These are phyloP conservation scores for Clarireedia paspali DNA, from an alignment of 2,329 filamentous ascomycete species.

Conservation along the genomic window DNA sequence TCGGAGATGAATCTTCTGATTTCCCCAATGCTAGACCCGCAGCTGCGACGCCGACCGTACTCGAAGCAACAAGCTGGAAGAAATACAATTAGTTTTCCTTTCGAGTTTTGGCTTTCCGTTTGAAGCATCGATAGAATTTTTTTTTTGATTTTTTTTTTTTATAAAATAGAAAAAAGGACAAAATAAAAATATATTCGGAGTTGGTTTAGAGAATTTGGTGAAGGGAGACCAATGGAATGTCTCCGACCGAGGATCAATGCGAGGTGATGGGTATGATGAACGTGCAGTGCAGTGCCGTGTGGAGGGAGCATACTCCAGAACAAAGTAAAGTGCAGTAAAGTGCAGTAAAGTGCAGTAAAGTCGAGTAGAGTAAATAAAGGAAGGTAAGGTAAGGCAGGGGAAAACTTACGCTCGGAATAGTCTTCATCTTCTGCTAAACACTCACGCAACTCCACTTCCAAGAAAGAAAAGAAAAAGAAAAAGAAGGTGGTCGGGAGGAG, in stretches of 20 bases:
- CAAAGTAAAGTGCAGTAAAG: neutral
- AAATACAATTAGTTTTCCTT: slow-evolving; percentile 12
- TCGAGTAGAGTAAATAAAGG: neutral
- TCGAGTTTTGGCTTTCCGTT: slow-evolving; percentile 1
- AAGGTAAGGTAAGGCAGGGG: slow-evolving; percentile 1
- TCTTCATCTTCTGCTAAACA: slow-evolving; percentile 23
- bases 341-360: neutral
- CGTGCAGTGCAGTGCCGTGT: too few relatives aligned
- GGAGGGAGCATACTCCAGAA: neutral
- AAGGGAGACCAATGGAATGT: slow-evolving; percentile 3
- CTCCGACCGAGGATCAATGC: neutral
- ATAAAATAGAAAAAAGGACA: neutral
- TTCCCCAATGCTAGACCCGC: slow-evolving; percentile 28
- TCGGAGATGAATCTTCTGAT: slow-evolving; percentile 21
- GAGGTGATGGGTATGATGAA: neutral
- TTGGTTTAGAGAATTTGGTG: neutral
- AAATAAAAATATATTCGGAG: neutral
- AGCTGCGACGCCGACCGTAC: slow-evolving; percentile 30
- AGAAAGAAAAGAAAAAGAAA: slow-evolving; percentile 17
- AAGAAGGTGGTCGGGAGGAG: slow-evolving; percentile 8
- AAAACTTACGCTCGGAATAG: slow-evolving; percentile 27
- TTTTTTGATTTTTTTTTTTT: too few relatives aligned
- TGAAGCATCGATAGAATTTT: neutral
- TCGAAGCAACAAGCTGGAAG: slow-evolving; percentile 30
- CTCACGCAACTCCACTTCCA: too few relatives aligned